A percentile compares a stretch with the other conserved stretches of the same genome.
phyloP scores from a whole-genome alignment of 1,139 yeast genomes.

The Yamadazyma triangularis region DNA sequence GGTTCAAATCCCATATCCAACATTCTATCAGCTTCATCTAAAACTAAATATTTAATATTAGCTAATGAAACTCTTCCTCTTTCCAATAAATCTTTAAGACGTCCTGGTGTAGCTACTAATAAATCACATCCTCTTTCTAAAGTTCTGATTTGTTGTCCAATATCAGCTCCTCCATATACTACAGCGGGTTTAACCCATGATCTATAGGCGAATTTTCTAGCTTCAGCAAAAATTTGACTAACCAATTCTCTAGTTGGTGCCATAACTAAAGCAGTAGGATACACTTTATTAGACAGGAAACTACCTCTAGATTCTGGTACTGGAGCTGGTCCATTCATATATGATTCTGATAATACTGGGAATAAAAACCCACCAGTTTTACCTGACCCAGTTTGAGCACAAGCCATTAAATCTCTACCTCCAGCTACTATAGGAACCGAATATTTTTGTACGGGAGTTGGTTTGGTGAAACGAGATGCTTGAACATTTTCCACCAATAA shows the following conservation, averaged over 20 bases:
- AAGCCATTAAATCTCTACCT: constrained; percentile 98
- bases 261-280: constrained; percentile 90
- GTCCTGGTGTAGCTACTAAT: constrained; percentile 98
- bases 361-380: constrained; percentile 99
- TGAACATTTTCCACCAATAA: constrained; percentile 83
- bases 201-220: constrained; percentile 93
- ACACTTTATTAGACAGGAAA: constrained; percentile 70
- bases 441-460: constrained; percentile 98
- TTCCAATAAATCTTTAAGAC: constrained; percentile 91
- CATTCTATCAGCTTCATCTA: constrained; percentile 99
- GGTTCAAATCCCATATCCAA: constrained; percentile 99
- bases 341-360: constrained; percentile 94
- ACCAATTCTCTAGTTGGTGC: constrained; percentile 99
- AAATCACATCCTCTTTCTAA: constrained; percentile 93
- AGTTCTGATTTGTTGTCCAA: constrained; percentile 80
- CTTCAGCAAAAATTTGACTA: constrained; percentile 93
- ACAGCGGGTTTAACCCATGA: constrained; percentile 98
- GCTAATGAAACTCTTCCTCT: constrained; percentile 88
- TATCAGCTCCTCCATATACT: constrained; percentile 98
- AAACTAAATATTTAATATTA: constrained; percentile 87
- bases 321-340: constrained; percentile 81
- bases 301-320: constrained; percentile 52
- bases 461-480: constrained; percentile 86
- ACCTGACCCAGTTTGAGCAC: constrained; percentile 99
- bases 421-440: constrained; percentile 94